A percentile compares a stretch with the other conserved stretches of the same genome.
These are phyloP conservation scores for Nakataea oryzae DNA, from an alignment of 2,329 filamentous ascomycete species.

Conservation along the genomic window DNA sequence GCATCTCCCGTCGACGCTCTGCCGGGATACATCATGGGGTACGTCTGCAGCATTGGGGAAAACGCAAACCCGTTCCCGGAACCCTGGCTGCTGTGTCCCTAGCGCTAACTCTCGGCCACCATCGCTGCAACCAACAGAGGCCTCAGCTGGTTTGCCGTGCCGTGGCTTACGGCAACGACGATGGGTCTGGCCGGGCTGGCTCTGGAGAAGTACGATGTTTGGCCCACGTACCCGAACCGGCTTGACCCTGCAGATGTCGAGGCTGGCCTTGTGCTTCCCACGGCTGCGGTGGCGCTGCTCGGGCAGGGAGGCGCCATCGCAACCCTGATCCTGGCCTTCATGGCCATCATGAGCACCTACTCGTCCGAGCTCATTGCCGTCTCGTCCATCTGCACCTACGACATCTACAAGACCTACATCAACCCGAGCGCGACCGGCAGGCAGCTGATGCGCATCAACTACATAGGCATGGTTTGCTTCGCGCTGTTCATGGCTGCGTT, in stretches of 20 bases:
- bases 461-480: conserved; percentile 56
- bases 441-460: conserved; percentile 69
- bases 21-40: conserved; percentile 75
- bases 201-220: conserved; percentile 61
- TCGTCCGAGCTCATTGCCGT: conserved; percentile 80
- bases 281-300: conserved; percentile 72
- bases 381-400: conserved; percentile 80
- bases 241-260: conserved; percentile 66
- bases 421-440: conserved; percentile 67
- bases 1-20: conserved; percentile 77
- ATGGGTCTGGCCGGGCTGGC: conserved; percentile 77
- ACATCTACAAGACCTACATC: conserved; percentile 77
- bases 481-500: conserved; percentile 69
- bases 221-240: conserved; percentile 62
- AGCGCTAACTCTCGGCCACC: too few relatives aligned
- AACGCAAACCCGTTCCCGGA: too few relatives aligned
- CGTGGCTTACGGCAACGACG: conserved; percentile 80
- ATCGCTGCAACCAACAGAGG: conserved; percentile 27
- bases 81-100: too few relatives aligned
- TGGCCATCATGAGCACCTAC: conserved; percentile 79
- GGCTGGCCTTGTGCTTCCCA: conserved; percentile 75
- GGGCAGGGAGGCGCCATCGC: conserved; percentile 72
- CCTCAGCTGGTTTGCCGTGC: conserved; percentile 85
- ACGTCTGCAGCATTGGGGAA: too few relatives aligned
- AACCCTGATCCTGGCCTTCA: conserved; percentile 69